Evolutionary conservation across 2,329 filamentous ascomycete genomes (phyloP).

Genomic region (Sclerotinia sclerotiorum): DNA sequence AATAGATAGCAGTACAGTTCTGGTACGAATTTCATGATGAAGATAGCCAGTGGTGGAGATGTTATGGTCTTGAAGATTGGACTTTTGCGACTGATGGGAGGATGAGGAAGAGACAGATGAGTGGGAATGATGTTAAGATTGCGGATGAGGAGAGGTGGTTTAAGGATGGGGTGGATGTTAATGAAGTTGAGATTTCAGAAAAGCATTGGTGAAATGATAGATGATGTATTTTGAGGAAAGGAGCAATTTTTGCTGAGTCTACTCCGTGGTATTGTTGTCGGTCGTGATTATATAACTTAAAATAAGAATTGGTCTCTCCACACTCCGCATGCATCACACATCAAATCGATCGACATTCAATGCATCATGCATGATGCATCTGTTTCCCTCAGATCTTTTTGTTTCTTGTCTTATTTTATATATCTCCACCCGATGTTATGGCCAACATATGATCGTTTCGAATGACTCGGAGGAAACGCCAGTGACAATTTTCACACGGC

Average conservation of each 20-base stretch:
- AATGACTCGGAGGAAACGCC: neutral
- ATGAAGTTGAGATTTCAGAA: conserved; percentile 64
- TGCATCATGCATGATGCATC: neutral
- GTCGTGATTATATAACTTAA: neutral
- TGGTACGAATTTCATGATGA: conserved; percentile 74
- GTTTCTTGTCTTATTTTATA: neutral
- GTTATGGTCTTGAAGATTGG: conserved; percentile 81
- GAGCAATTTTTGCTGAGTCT: no score
- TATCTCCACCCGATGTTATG: neutral
- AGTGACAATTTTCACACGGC: neutral
- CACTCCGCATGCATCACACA: neutral
- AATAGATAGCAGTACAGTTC: conserved; percentile 78
- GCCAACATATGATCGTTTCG: neutral
- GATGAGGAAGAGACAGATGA: conserved; percentile 76
- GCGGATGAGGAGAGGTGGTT: conserved; percentile 66
- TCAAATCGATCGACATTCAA: neutral
- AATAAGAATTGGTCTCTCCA: neutral
- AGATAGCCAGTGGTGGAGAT: conserved; percentile 77
- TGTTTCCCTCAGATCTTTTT: neutral
- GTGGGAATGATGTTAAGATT: conserved; percentile 69
- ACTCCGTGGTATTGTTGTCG: neutral
- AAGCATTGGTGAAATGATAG: conserved; percentile 58
- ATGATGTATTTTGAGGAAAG: neutral
- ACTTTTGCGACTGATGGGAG: conserved; percentile 68
- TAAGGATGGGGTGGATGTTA: conserved; percentile 66